Evolutionary conservation across 495 filamentous ascomycete species (phyloP).

Genomic region (Collariella sp.): DNA sequence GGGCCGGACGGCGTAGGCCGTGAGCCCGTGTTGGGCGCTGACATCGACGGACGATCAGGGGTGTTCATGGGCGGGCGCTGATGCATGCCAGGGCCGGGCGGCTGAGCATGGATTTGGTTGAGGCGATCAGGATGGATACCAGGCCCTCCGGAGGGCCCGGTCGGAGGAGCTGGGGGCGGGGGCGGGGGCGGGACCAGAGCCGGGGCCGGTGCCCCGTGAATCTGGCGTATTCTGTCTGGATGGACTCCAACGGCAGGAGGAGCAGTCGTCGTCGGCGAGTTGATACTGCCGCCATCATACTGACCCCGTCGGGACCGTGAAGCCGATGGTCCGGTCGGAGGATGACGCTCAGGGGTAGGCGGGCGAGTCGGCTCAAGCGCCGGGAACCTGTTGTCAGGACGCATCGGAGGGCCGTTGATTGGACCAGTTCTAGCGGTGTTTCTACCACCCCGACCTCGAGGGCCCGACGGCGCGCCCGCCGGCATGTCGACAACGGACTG

Average conservation of each 20-base stretch:
- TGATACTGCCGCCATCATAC: constrained; percentile 23
- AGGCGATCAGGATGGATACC: constrained; percentile 46
- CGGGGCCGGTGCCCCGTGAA: constrained; percentile 21
- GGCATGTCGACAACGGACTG: constrained; percentile 38
- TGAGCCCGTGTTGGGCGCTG: constrained; percentile 15
- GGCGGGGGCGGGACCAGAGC: constrained; percentile 19
- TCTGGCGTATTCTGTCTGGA: constrained; percentile 37
- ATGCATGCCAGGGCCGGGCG: constrained; percentile 18
- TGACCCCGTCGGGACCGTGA: constrained; percentile 33
- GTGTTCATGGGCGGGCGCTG: constrained; percentile 27
- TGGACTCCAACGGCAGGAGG: constrained; percentile 29
- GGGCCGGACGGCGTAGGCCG: constrained; percentile 18
- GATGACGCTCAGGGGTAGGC: constrained; percentile 38
- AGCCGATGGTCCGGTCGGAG: constrained; percentile 43
- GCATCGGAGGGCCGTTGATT: constrained; percentile 26
- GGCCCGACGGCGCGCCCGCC: constrained; percentile 57
- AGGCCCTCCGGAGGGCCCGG: constrained; percentile 14
- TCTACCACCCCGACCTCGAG: constrained; percentile 46
- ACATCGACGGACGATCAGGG: constrained; percentile 28
- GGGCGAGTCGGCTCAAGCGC: constrained; percentile 30
- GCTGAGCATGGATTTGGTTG: constrained; percentile 25
- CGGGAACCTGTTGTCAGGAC: constrained; percentile 31
- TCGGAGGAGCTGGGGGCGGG: constrained; percentile 6
- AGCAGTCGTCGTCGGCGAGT: constrained; percentile 25
- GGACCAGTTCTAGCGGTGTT: constrained; percentile 27